Conservation (phyloP, 2,329 filamentous ascomycete genomes). For the Fusarium anguioides region DNA sequence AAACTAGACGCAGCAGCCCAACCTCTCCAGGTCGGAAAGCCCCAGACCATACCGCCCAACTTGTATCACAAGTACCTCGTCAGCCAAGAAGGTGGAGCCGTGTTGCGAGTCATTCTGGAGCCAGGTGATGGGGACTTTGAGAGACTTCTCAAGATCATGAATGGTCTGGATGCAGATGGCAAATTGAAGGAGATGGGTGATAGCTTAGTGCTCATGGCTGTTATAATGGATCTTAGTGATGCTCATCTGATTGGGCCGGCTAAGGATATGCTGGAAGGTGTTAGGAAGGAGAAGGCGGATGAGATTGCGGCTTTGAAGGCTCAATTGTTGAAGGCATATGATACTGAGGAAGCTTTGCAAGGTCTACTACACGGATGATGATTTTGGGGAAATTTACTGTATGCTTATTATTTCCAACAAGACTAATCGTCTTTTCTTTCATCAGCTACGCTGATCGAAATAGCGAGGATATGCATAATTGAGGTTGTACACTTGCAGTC, state of each 20-base stretch:
- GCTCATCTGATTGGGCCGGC: not conserved
- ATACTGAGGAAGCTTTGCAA: not conserved
- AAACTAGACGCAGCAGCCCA: not conserved
- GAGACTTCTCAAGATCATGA: constrained; percentile 3
- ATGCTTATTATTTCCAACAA: too few relatives aligned
- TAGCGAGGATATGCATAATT: too few relatives aligned
- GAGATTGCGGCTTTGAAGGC: not conserved
- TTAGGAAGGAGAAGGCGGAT: not conserved
- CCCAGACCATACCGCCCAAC: not conserved
- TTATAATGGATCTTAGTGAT: constrained; percentile 6
- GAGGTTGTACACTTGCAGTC: too few relatives aligned
- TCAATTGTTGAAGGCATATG: not conserved
- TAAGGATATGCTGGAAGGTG: not conserved
- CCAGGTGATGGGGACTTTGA: not conserved
- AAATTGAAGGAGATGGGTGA: not conserved
- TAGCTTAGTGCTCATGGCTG: constrained; percentile 5
- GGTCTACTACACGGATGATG: not conserved
- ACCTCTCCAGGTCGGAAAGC: not conserved
- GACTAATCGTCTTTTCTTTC: too few relatives aligned
- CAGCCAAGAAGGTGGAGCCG: not conserved
- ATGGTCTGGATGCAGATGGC: not conserved
- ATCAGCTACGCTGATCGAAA: too few relatives aligned
- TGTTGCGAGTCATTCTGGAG: not conserved
- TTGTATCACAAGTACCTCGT: constrained; percentile 1
- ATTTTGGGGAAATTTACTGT: too few relatives aligned